These are phyloP conservation scores for Phytopythium delawarense DNA, from an alignment of 352 stramenopile genomes.

Conservation along the genomic window DNA sequence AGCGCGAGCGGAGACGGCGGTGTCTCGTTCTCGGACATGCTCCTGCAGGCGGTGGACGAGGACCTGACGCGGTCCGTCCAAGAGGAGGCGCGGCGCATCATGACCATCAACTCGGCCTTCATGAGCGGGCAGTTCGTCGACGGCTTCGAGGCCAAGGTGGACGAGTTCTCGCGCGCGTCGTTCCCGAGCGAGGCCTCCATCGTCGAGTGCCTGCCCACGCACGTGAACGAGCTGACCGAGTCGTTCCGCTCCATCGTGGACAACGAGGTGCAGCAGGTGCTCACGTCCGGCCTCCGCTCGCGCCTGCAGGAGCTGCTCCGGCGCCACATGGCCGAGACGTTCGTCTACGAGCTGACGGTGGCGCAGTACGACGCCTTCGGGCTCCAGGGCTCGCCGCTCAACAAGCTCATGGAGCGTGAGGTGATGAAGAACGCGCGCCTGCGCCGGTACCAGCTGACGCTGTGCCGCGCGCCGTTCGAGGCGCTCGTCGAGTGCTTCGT, in stretches of 20 bases:
- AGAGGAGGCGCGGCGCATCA: conserved; percentile 76
- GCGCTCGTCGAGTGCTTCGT: conserved; percentile 58
- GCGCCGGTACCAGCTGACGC: conserved; percentile 47
- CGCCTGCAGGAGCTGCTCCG: conserved; percentile 41
- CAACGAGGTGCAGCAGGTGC: conserved; percentile 66
- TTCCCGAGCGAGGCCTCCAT: conserved; percentile 59
- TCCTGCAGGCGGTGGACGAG: conserved; percentile 74
- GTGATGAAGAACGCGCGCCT: conserved; percentile 66
- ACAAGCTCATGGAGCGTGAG: conserved; percentile 60
- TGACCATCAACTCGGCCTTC: conserved; percentile 86
- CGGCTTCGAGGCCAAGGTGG: conserved; percentile 52
- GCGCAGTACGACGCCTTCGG: conserved; percentile 62
- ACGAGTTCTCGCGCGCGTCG: conserved; percentile 33
- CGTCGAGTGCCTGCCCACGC: conserved; percentile 69
- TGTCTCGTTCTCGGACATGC: conserved; percentile 76
- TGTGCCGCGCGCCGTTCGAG: conserved; percentile 64
- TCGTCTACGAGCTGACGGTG: conserved; percentile 64
- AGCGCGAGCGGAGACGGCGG: conserved; percentile 12
- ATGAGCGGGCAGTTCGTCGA: conserved; percentile 76
- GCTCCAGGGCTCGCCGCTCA: conserved; percentile 57
- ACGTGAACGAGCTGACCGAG: conserved; percentile 60
- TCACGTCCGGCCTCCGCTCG: conserved; percentile 40
- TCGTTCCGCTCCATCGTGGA: conserved; percentile 69
- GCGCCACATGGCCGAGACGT: conserved; percentile 37
- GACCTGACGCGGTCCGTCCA: conserved; percentile 58